Conservation (phyloP, 495 filamentous ascomycete genomes). For the Penicillium cosmopolitanum region DNA sequence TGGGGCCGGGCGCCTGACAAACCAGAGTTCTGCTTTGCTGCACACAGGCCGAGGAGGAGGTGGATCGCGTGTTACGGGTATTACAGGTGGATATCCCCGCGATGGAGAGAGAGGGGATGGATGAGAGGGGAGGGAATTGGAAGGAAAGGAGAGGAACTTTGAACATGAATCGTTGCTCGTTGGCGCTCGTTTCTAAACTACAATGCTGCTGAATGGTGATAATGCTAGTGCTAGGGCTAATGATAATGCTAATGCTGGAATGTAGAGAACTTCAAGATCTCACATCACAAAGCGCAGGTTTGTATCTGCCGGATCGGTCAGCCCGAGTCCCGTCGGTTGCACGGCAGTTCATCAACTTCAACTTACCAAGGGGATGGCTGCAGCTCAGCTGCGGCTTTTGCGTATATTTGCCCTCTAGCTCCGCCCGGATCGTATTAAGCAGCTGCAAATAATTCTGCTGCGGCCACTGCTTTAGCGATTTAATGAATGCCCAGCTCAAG, state of each 20-base stretch:
- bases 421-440: conserved; percentile 90
- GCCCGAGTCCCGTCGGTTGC: conserved; percentile 9
- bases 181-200: not conserved
- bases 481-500: conserved; percentile 97
- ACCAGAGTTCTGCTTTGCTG: conserved; percentile 20
- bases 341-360: conserved; percentile 13
- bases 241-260: not conserved
- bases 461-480: conserved; percentile 86
- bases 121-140: too few relatives aligned
- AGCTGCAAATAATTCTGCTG: conserved; percentile 96
- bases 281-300: conserved; percentile 51
- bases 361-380: conserved; percentile 90
- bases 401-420: conserved; percentile 85
- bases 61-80: conserved; percentile 3
- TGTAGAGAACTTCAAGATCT: not conserved
- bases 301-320: conserved; percentile 37
- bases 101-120: not conserved
- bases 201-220: not conserved
- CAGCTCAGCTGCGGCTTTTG: conserved; percentile 98
- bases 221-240: not conserved
- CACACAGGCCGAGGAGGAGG: conserved; percentile 18
- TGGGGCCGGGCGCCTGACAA: conserved; percentile 16
- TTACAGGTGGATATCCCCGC: conserved; percentile 6
- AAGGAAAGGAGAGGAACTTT: too few relatives aligned
- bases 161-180: conserved; percentile 13